These are phyloP conservation scores for Suhomyces bribrorum DNA, from an alignment of 1,139 yeast genomes.

Conservation along the genomic window DNA sequence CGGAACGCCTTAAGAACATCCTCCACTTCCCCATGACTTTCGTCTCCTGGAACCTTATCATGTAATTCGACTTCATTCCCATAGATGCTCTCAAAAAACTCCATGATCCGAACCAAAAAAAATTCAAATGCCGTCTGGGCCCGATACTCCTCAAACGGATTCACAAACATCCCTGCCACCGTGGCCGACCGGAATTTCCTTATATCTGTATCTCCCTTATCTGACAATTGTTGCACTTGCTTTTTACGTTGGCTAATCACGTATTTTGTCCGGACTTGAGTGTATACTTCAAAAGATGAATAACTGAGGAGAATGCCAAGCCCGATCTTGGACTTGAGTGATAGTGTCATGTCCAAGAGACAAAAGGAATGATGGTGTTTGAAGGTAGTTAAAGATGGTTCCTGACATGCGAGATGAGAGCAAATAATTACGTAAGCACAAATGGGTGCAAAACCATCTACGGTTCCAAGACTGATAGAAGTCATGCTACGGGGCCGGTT, in stretches of 20 bases:
- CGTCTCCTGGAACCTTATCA: conserved; percentile 50
- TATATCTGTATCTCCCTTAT: conserved; percentile 16
- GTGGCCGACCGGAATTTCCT: conserved; percentile 50
- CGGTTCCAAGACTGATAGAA: too few relatives aligned
- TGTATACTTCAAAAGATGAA: conserved; percentile 66
- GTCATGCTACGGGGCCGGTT: too few relatives aligned
- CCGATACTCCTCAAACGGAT: conserved; percentile 89
- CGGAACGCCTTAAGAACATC: conserved; percentile 55
- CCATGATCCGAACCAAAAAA: conserved; percentile 66
- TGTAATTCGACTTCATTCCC: conserved; percentile 60
- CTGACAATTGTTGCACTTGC: conserved; percentile 27
- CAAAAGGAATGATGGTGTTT: too few relatives aligned
- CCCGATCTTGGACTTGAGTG: conserved; percentile 42
- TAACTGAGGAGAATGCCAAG: conserved; percentile 61
- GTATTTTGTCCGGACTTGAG: conserved; percentile 55
- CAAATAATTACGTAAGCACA: too few relatives aligned
- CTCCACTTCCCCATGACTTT: conserved; percentile 41
- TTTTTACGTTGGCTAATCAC: conserved; percentile 56
- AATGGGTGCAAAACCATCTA: too few relatives aligned
- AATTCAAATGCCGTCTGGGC: conserved; percentile 90
- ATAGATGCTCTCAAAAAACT: conserved; percentile 63
- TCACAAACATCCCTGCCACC: conserved; percentile 79
- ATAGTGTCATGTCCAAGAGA: conserved; percentile 13
- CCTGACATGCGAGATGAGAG: neutral
- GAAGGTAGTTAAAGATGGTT: neutral